Conservation (phyloP, 2,329 filamentous ascomycete species). For the Pseudocercospora eumusae region DNA sequence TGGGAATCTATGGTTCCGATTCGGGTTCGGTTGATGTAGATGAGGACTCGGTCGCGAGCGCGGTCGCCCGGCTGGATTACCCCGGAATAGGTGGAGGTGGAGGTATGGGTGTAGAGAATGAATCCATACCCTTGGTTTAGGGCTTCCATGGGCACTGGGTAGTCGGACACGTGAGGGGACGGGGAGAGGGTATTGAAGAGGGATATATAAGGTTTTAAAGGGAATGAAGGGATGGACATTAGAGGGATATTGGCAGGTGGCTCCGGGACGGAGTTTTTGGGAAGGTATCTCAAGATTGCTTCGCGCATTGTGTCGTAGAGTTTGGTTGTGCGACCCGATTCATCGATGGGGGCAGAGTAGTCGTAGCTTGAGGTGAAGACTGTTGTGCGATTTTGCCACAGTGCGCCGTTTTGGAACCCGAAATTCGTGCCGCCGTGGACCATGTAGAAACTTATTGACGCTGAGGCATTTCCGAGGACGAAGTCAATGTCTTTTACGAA, state of each 20-base stretch:
- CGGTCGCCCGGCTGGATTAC: conserved; percentile 47
- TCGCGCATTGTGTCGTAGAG: conserved; percentile 48
- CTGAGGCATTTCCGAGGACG: conserved; percentile 31
- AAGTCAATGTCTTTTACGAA: conserved; percentile 34
- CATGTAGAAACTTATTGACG: conserved; percentile 56
- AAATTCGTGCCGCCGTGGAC: conserved; percentile 58
- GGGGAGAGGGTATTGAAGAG: conserved; percentile 4
- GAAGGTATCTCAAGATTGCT: conserved; percentile 43
- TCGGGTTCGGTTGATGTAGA: conserved; percentile 50
- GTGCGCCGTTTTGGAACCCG: conserved; percentile 51
- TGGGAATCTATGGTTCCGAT: conserved; percentile 52
- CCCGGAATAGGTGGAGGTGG: conserved; percentile 4
- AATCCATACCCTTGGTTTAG: conserved; percentile 17
- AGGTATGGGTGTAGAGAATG: conserved; percentile 19
- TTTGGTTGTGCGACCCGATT: conserved; percentile 51
- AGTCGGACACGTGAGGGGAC: not conserved
- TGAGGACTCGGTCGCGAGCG: conserved; percentile 50
- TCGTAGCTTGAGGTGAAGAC: conserved; percentile 54
- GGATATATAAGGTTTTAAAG: conserved; percentile 40
- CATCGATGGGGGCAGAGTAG: conserved; percentile 54
- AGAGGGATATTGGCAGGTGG: conserved; percentile 41
- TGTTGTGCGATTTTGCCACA: conserved; percentile 46
- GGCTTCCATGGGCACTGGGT: conserved; percentile 17
- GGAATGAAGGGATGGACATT: conserved; percentile 42
- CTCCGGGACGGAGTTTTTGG: conserved; percentile 42